Base-by-base conservation (phyloP, 169 alveolate species). In the Theileria equi region DNA sequence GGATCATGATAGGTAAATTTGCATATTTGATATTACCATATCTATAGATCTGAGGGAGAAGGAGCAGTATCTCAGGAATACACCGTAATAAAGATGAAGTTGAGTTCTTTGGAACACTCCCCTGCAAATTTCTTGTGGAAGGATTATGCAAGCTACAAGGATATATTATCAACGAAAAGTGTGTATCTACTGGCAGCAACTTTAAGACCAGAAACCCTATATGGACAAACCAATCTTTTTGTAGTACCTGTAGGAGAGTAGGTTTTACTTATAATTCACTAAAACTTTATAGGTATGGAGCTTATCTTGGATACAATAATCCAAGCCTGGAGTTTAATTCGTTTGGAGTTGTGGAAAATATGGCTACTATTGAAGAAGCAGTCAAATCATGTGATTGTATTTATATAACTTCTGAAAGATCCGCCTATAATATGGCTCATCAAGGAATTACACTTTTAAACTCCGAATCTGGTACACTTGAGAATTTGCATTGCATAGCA, bases 141-240 rank as follows among this genome's bases (percentile, higher is more conserved):
- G n/a, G n/a, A 16, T 6, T 74, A 41, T 50, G 61, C 31, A 25
- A 28, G 23, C 19, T 65, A 47, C 66, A 16, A 72, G 80, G 31
- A 85, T 29, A 44, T 64, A 3, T 26, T 77, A 7, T 1, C 70
- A 32, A 49, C 67, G 31, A 77, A 71, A 66, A 93, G 82, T 4
- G 91, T 96, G 5, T 95, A 69, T 82, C 81, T 97, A 57, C 96
- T 96, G 16, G 98, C 98, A 5, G 99, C 99, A 1, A 98, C 99
- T 1, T 84, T 98, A 70, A 93, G 99, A 74, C 99, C 99, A 19
- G 99, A 98, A 88, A 98, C 99, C 52, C 95, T 96, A 96, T 98
- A 96, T 83, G 99, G 99, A 0, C 98, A 97, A 84, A 98, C 99
- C 21, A 96, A 97, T 89, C 93, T 98, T 70, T 98, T 90, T 71